Evolutionary conservation across 139 green algal genomes (phyloP).

Genomic region (Ettlia oleoabundans): DNA sequence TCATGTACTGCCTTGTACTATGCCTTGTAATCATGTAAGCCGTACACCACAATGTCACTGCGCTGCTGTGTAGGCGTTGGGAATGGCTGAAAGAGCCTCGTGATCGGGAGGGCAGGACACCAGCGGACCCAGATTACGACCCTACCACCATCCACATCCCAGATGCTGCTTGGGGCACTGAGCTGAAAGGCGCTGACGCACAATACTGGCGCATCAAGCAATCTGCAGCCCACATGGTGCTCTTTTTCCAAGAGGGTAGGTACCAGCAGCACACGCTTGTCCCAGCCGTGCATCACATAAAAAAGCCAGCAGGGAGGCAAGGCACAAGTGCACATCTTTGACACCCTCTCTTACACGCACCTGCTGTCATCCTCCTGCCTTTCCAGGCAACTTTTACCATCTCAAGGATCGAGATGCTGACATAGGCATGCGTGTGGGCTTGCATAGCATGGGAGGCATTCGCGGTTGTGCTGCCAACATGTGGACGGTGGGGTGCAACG

Average conservation of each 20-base stretch:
- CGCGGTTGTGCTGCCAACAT: constrained; percentile 59
- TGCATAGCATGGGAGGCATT: constrained; percentile 11
- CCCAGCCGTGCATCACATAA: no score
- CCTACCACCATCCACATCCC: constrained; percentile 65
- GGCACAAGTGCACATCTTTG: no score
- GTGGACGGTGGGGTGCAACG: constrained; percentile 72
- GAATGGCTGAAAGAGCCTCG: constrained; percentile 52
- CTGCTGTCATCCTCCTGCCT: background rate
- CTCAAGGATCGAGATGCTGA: constrained; percentile 50
- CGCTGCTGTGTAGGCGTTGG: constrained; percentile 55
- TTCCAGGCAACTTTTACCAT: constrained; percentile 65
- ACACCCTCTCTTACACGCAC: background rate
- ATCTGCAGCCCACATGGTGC: constrained; percentile 57
- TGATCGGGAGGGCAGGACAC: constrained; percentile 44
- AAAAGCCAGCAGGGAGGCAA: no score
- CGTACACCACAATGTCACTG: background rate
- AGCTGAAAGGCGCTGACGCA: constrained; percentile 1
- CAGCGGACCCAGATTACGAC: constrained; percentile 61
- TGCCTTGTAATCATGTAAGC: background rate
- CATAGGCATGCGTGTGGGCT: constrained; percentile 19
- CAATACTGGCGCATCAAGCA: constrained; percentile 64
- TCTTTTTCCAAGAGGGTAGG: constrained; percentile 63
- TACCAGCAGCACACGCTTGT: no score
- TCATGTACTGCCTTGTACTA: background rate
- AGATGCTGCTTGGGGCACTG: background rate